Percentiles rank a stretch among this genome's conserved stretches.
Conservation (phyloP, 371 early-diverging fungal species). For the Dichotomocladium elegans region DNA sequence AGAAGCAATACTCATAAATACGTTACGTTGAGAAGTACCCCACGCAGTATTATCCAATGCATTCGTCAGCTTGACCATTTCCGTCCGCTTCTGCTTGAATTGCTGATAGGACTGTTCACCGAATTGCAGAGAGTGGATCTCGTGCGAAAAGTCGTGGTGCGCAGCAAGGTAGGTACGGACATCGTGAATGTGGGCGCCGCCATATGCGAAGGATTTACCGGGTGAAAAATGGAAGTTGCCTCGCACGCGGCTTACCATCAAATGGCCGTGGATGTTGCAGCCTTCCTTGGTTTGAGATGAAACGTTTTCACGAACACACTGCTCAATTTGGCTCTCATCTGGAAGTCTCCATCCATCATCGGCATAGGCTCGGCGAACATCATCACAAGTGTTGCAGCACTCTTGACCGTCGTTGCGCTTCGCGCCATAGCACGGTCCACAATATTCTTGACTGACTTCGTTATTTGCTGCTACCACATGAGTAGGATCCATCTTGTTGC, state of each 20-base stretch:
- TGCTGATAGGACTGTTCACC: constrained; percentile 45
- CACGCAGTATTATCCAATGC: constrained; percentile 74
- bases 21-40: constrained; percentile 38
- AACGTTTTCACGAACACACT: constrained; percentile 64
- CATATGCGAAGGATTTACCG: constrained; percentile 75
- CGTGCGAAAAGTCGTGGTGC: constrained; percentile 76
- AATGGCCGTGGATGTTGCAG: constrained; percentile 80
- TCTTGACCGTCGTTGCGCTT: constrained; percentile 35
- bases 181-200: constrained; percentile 67
- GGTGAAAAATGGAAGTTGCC: constrained; percentile 93
- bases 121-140: constrained; percentile 79
- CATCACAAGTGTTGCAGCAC: constrained; percentile 95
- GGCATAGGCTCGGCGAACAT: constrained; percentile 79
- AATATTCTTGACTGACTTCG: constrained; percentile 63
- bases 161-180: constrained; percentile 30
- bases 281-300: constrained; percentile 80
- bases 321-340: neutral
- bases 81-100: constrained; percentile 30
- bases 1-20: neutral
- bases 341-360: constrained; percentile 75
- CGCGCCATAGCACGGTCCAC: constrained; percentile 91
- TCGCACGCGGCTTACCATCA: constrained; percentile 85
- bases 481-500: constrained; percentile 1
- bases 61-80: constrained; percentile 53
- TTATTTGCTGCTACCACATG: neutral